These are phyloP conservation scores for Aristolochia fimbriata DNA, from an alignment of 164 flowering plant species.

Conservation along the genomic window DNA sequence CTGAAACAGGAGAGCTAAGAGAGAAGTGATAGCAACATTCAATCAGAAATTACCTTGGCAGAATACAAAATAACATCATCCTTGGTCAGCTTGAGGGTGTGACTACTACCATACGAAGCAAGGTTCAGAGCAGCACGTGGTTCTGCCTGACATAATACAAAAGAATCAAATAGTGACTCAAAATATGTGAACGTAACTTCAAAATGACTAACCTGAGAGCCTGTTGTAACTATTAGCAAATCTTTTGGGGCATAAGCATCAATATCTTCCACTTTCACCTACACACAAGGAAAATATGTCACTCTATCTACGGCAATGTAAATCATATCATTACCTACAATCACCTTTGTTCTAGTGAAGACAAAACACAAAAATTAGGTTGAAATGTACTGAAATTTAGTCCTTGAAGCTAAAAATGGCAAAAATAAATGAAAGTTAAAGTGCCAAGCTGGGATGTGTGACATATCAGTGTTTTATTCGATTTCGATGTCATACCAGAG, in stretches of 20 bases:
- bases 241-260: slow-evolving; percentile 93
- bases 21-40: not conserved
- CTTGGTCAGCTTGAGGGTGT: slow-evolving; percentile 76
- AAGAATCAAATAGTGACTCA: slow-evolving; percentile 18
- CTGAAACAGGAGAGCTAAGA: not conserved
- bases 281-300: not conserved
- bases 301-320: not conserved
- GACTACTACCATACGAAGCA: slow-evolving; percentile 93
- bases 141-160: slow-evolving; percentile 80
- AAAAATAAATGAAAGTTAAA: not conserved
- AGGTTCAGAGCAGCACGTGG: slow-evolving; percentile 98
- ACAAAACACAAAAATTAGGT: too few species aligned
- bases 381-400: too few species aligned
- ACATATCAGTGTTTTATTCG: too few species aligned
- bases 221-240: slow-evolving; percentile 92
- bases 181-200: not conserved
- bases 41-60: slow-evolving; percentile 68
- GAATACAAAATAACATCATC: slow-evolving; percentile 91
- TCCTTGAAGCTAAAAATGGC: too few species aligned
- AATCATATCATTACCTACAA: too few species aligned
- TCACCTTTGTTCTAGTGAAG: too few species aligned
- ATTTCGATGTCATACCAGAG: slow-evolving; percentile 48
- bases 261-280: slow-evolving; percentile 97
- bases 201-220: slow-evolving; percentile 80
- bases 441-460: too few species aligned